These are phyloP conservation scores for Heritiera littoralis DNA, from an alignment of 345 rosid species.

Conservation along the genomic window DNA sequence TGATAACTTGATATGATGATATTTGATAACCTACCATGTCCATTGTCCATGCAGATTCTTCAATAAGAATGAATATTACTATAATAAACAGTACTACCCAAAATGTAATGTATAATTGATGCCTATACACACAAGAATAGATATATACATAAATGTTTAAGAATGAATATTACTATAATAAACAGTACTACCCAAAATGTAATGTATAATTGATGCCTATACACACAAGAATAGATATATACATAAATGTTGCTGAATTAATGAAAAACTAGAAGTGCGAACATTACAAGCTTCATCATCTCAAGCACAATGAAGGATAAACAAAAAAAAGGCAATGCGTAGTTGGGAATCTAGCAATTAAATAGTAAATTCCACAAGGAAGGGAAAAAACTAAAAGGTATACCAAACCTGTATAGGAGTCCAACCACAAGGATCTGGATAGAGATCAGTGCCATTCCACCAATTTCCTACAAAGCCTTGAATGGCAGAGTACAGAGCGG, in stretches of 20 bases:
- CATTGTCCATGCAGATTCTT: not conserved
- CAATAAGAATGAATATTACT: not conserved
- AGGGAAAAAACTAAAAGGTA: not conserved
- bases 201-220: not conserved
- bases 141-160: not conserved
- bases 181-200: not conserved
- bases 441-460: constrained; percentile 93
- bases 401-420: constrained; percentile 81
- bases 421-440: constrained; percentile 99
- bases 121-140: not conserved
- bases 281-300: not conserved
- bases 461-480: constrained; percentile 85
- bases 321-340: not conserved
- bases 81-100: not conserved
- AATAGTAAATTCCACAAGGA: constrained; percentile 17
- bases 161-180: not conserved
- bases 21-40: not conserved
- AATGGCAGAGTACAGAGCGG: constrained; percentile 66
- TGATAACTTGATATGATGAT: not conserved
- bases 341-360: constrained; percentile 18
- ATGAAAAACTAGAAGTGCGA: not conserved
- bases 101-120: not conserved
- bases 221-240: not conserved
- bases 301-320: not conserved
- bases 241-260: not conserved